These are phyloP conservation scores for Coriaria nepalensis DNA, from an alignment of 306 rosid genomes.

Conservation along the genomic window DNA sequence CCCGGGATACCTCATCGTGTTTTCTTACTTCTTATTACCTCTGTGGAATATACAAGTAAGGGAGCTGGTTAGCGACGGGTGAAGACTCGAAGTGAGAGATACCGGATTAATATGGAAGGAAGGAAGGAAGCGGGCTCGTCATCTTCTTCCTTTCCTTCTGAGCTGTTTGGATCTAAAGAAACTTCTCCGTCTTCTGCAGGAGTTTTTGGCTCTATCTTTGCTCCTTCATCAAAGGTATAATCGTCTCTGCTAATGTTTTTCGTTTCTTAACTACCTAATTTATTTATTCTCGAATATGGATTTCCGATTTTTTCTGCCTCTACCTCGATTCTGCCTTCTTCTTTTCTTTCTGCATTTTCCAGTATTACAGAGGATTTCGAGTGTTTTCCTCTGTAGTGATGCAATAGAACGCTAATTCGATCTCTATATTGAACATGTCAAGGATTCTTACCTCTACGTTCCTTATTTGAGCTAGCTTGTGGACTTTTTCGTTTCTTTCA, in stretches of 20 bases:
- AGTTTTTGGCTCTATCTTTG: slow-evolving; percentile 48
- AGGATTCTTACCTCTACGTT: not conserved
- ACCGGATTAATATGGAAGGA: slow-evolving; percentile 45
- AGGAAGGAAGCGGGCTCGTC: slow-evolving; percentile 37
- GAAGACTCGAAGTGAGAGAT: not conserved
- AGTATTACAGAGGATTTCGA: no score
- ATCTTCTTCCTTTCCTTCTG: slow-evolving; percentile 49
- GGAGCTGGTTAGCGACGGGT: not conserved
- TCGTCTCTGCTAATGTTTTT: slow-evolving; percentile 2
- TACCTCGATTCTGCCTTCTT: no score
- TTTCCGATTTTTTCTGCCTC: not conserved
- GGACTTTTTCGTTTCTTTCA: no score
- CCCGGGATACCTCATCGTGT: slow-evolving; percentile 17
- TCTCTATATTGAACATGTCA: no score
- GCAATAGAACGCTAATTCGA: no score
- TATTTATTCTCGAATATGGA: not conserved
- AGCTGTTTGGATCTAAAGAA: slow-evolving; percentile 51
- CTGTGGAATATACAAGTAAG: not conserved
- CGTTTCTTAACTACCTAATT: not conserved
- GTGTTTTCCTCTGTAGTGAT: no score
- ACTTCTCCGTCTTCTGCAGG: slow-evolving; percentile 39
- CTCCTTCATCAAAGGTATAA: slow-evolving; percentile 49
- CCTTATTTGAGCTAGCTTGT: not conserved
- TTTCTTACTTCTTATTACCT: slow-evolving; percentile 15
- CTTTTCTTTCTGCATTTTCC: no score